These are phyloP conservation scores for Sclerotinia minor DNA, from an alignment of 2,329 filamentous ascomycete species.

Conservation along the genomic window DNA sequence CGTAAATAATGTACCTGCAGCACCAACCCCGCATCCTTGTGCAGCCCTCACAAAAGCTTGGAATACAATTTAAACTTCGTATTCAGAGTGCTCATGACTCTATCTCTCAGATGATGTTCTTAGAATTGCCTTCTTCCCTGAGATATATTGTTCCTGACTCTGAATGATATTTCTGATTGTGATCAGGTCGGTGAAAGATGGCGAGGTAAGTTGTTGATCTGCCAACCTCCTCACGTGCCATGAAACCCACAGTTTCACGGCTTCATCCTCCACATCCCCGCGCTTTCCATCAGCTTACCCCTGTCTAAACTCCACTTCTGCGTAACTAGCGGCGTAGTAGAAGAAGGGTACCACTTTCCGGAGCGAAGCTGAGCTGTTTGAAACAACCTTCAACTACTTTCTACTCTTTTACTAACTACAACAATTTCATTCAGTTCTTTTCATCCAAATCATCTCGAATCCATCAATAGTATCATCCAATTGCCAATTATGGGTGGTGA, in stretches of 20 bases:
- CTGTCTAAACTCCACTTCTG: constrained; percentile 18
- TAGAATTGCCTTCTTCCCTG: background rate
- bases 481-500: constrained; percentile 42
- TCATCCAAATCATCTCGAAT: background rate
- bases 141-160: background rate
- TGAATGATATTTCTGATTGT: background rate
- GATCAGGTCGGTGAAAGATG: constrained; percentile 13
- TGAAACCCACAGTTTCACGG: background rate
- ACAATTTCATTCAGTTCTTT: background rate
- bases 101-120: background rate
- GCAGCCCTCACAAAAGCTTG: constrained; percentile 18
- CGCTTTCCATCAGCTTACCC: constrained; percentile 22
- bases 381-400: background rate
- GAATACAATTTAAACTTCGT: constrained; percentile 5
- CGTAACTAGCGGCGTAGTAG: constrained; percentile 24
- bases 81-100: constrained; percentile 13
- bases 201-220: constrained; percentile 23
- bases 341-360: background rate
- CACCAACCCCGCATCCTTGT: constrained; percentile 25
- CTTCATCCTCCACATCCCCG: constrained; percentile 17
- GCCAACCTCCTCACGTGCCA: constrained; percentile 7
- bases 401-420: background rate
- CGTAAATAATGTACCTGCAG: constrained; percentile 16
- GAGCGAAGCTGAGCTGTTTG: constrained; percentile 8
- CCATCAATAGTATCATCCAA: constrained; percentile 26